Evolutionary conservation across 331 rosid genomes (phyloP).

Genomic region (Acacia pycnantha): DNA sequence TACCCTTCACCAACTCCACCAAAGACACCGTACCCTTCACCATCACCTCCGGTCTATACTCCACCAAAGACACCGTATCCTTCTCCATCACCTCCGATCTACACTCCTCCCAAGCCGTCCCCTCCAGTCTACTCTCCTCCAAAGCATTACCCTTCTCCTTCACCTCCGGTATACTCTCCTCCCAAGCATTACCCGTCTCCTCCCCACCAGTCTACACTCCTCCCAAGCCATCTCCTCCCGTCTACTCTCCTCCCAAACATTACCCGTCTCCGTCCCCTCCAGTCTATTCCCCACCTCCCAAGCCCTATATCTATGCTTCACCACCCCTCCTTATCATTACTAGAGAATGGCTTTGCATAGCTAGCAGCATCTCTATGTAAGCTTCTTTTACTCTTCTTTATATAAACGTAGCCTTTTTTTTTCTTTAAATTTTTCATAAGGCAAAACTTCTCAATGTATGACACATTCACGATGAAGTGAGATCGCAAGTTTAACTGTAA

Average conservation of each 20-base stretch:
- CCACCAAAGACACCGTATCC: neutral
- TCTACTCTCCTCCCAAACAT: neutral
- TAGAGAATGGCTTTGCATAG: slow-evolving; percentile 27
- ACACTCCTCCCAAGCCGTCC: slow-evolving; percentile 6
- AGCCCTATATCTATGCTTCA: slow-evolving; percentile 43
- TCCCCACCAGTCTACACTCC: slow-evolving; percentile 20
- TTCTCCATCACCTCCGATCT: slow-evolving; percentile 12
- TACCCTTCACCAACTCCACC: slow-evolving; percentile 23
- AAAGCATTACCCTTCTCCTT: neutral
- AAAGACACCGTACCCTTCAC: neutral
- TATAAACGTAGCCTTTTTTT: neutral
- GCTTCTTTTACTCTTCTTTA: neutral
- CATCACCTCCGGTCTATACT: neutral
- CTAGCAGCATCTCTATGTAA: slow-evolving; percentile 43
- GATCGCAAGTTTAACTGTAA: neutral
- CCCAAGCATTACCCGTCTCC: neutral
- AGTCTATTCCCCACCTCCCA: slow-evolving; percentile 15
- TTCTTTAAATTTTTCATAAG: neutral
- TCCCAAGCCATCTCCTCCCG: neutral
- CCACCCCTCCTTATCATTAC: slow-evolving; percentile 81
- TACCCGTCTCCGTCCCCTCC: slow-evolving; percentile 22
- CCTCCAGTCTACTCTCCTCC: too few relatives aligned
- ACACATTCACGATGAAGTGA: neutral
- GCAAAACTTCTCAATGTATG: neutral
- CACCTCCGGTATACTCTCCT: slow-evolving; percentile 22